These are phyloP conservation scores for Phylloporus sp. DNA, from an alignment of 768 basidiomycete genomes.

Conservation along the genomic window DNA sequence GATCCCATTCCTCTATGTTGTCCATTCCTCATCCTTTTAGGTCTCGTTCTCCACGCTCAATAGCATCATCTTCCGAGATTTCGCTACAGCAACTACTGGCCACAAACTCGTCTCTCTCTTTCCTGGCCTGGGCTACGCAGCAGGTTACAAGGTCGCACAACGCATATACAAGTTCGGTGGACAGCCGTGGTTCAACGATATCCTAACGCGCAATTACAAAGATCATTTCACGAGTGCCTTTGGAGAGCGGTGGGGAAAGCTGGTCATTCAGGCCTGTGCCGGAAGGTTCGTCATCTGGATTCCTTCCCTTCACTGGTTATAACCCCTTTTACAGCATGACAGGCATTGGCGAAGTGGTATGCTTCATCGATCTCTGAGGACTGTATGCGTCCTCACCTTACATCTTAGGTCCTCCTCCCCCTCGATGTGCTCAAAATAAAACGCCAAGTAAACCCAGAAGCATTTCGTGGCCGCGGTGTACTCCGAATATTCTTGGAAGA, in stretches of 20 bases:
- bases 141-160: slow-evolving; percentile 95
- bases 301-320: neutral
- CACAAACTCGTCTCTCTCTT: slow-evolving; percentile 88
- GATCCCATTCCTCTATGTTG: neutral
- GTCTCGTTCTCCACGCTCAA: slow-evolving; percentile 62
- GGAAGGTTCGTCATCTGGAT: slow-evolving; percentile 61
- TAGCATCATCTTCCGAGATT: slow-evolving; percentile 83
- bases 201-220: slow-evolving; percentile 81
- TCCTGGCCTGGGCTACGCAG: slow-evolving; percentile 96
- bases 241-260: slow-evolving; percentile 92
- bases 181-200: slow-evolving; percentile 95
- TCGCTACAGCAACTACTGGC: slow-evolving; percentile 62
- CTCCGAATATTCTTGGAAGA: slow-evolving; percentile 89
- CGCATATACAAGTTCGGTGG: slow-evolving; percentile 98
- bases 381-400: neutral
- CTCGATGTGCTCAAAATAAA: slow-evolving; percentile 98
- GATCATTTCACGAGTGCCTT: slow-evolving; percentile 77
- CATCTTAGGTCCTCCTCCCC: slow-evolving; percentile 79
- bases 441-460: slow-evolving; percentile 97
- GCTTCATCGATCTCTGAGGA: slow-evolving; percentile 11
- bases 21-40: slow-evolving; percentile 32
- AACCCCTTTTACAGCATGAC: slow-evolving; percentile 45
- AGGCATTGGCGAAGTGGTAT: slow-evolving; percentile 91
- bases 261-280: slow-evolving; percentile 92
- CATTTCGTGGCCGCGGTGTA: slow-evolving; percentile 91